Conservation (phyloP, 1,139 yeast genomes). For the Hyphopichia buzzinii region DNA sequence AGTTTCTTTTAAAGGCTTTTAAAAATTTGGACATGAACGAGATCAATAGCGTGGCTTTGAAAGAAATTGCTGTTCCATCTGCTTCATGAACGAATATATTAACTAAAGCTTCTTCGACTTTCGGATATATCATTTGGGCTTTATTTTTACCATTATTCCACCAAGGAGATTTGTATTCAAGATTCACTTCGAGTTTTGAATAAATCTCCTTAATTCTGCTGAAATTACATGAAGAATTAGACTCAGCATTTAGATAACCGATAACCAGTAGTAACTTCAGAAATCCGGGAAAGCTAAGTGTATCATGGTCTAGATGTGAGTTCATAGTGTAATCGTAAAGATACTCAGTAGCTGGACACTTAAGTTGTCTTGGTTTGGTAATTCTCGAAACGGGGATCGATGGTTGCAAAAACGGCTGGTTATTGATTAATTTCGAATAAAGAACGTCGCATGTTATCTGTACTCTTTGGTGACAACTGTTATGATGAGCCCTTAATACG, state of each 20-base stretch:
- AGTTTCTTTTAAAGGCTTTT: background rate
- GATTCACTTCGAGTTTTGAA: background rate
- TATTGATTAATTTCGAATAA: too few species aligned
- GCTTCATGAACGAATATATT: background rate
- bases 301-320: background rate
- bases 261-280: background rate
- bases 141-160: background rate
- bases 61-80: background rate
- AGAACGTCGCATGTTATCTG: too few species aligned
- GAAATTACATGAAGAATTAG: slow-evolving; percentile 1
- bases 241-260: background rate
- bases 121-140: background rate
- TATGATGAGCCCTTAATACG: too few species aligned
- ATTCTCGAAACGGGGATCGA: too few species aligned
- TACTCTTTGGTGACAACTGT: too few species aligned
- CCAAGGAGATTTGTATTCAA: background rate
- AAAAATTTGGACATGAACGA: background rate
- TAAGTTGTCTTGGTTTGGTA: background rate
- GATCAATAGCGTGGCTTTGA: background rate
- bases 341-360: background rate
- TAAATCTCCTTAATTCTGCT: background rate
- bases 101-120: background rate
- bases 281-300: background rate
- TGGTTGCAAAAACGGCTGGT: background rate
- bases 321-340: background rate